Evolutionary conservation across 805 yeast species (phyloP).

Genomic region (Spathaspora arborariae): DNA sequence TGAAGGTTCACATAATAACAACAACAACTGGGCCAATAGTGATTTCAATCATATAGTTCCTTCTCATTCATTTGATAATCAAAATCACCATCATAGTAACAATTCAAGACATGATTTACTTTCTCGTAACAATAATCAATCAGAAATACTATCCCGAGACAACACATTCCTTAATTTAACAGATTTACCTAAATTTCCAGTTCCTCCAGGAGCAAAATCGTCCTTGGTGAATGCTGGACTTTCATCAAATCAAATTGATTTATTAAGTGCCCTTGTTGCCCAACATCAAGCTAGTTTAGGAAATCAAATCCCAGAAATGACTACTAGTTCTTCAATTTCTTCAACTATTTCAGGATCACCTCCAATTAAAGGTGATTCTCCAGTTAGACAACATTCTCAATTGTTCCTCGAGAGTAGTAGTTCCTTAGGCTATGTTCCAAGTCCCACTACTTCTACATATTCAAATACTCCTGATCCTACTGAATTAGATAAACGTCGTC

Average conservation of each 20-base stretch:
- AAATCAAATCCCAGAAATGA: slow-evolving; percentile 5
- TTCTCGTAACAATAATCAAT: slow-evolving; percentile 4
- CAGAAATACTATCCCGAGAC: slow-evolving; percentile 3
- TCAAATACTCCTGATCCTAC: slow-evolving; percentile 7
- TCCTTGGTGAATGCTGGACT: slow-evolving; percentile 66
- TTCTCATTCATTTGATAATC: not conserved
- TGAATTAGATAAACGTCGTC: slow-evolving; percentile 47
- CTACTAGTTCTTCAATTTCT: not conserved
- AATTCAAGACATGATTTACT: not conserved
- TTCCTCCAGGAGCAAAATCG: slow-evolving; percentile 69
- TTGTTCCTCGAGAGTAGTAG: not conserved
- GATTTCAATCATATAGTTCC: not conserved
- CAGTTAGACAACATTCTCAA: slow-evolving; percentile 13
- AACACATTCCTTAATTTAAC: slow-evolving; percentile 6
- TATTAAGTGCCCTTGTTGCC: slow-evolving; percentile 68
- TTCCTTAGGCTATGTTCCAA: slow-evolving; percentile 1
- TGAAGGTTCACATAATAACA: not conserved
- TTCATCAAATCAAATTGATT: slow-evolving; percentile 65
- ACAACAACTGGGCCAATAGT: slow-evolving; percentile 1
- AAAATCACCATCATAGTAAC: not conserved
- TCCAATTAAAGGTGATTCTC: slow-evolving; percentile 4
- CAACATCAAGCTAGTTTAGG: slow-evolving; percentile 47
- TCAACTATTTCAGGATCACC: slow-evolving; percentile 3
- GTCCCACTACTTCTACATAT: slow-evolving; percentile 5
- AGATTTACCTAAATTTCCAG: slow-evolving; percentile 55